phyloP scores from a whole-genome alignment of 2,329 filamentous ascomycete genomes.

The Teratosphaeria gauchensis region DNA sequence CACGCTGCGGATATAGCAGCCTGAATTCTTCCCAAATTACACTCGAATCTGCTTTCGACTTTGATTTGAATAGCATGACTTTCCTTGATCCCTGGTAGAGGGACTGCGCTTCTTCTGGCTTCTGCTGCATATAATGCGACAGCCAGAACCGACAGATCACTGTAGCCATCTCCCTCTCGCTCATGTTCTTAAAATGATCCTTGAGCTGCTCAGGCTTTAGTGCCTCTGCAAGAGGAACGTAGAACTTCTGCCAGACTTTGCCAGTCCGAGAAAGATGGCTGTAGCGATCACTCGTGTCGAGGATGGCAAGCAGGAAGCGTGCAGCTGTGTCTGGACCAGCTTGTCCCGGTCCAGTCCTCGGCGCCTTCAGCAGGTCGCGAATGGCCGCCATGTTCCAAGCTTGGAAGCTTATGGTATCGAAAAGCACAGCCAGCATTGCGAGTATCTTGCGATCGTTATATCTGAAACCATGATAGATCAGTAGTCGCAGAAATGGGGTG shows the following conservation, averaged over 20 bases:
- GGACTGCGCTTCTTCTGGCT: background rate
- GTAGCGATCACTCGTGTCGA: background rate
- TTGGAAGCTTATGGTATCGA: background rate
- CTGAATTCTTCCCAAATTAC: background rate
- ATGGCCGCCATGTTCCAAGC: background rate
- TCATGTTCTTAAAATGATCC: constrained; percentile 8
- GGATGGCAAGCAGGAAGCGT: background rate
- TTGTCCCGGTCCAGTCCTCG: background rate
- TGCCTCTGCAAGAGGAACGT: constrained; percentile 2
- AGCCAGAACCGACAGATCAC: constrained; percentile 14
- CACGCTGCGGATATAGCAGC: background rate
- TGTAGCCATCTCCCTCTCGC: constrained; percentile 3
- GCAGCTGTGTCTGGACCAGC: background rate
- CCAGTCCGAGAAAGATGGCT: background rate
- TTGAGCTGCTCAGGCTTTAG: constrained; percentile 5
- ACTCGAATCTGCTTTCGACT: background rate
- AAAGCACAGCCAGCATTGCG: background rate
- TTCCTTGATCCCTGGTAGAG: background rate
- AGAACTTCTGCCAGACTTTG: constrained; percentile 8
- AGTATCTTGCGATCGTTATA: background rate
- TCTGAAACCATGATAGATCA: background rate
- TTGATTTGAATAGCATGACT: background rate
- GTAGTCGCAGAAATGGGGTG: background rate
- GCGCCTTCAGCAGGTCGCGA: background rate
- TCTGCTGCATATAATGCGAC: constrained; percentile 1